phyloP scores from a whole-genome alignment of 2,329 filamentous ascomycete genomes.

The Talaromyces sp. region DNA sequence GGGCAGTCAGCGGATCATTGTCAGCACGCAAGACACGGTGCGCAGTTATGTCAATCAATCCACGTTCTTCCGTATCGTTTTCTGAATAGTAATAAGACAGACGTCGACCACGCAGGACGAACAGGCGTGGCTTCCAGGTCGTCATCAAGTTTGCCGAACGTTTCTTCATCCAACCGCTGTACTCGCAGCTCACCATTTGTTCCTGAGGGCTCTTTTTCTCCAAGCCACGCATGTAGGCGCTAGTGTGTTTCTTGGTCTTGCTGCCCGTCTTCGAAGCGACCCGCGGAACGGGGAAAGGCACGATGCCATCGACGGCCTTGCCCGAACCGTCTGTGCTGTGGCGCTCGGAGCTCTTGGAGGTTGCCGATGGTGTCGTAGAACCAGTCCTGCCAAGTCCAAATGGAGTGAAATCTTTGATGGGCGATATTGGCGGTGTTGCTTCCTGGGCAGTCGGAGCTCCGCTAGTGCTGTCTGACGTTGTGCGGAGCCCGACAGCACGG shows the following conservation, averaged over 20 bases:
- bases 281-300: slow-evolving; percentile 53
- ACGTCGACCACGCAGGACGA: slow-evolving; percentile 85
- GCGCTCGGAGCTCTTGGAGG: slow-evolving; percentile 71
- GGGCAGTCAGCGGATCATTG: slow-evolving; percentile 81
- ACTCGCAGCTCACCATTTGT: slow-evolving; percentile 83
- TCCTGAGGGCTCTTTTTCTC: slow-evolving; percentile 77
- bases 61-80: slow-evolving; percentile 86
- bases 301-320: slow-evolving; percentile 49
- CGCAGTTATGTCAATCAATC: slow-evolving; percentile 94
- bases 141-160: slow-evolving; percentile 94
- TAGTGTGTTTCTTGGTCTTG: slow-evolving; percentile 90
- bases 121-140: slow-evolving; percentile 96
- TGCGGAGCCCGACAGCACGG: slow-evolving; percentile 69
- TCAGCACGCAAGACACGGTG: slow-evolving; percentile 95
- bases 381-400: slow-evolving; percentile 73
- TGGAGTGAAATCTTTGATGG: slow-evolving; percentile 55
- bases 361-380: slow-evolving; percentile 64
- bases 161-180: slow-evolving; percentile 99
- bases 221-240: slow-evolving; percentile 84
- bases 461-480: slow-evolving; percentile 71
- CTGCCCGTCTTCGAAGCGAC: slow-evolving; percentile 46
- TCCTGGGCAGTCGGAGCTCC: slow-evolving; percentile 49
- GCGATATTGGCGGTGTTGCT: slow-evolving; percentile 44
- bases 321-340: slow-evolving; percentile 67
- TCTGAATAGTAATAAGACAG: slow-evolving; percentile 96